Evolutionary conservation across 2,329 filamentous ascomycete genomes (phyloP), one percentile per base, ranked within the genome.

Genomic region (Ascochyta clinopodiicola): DNA sequence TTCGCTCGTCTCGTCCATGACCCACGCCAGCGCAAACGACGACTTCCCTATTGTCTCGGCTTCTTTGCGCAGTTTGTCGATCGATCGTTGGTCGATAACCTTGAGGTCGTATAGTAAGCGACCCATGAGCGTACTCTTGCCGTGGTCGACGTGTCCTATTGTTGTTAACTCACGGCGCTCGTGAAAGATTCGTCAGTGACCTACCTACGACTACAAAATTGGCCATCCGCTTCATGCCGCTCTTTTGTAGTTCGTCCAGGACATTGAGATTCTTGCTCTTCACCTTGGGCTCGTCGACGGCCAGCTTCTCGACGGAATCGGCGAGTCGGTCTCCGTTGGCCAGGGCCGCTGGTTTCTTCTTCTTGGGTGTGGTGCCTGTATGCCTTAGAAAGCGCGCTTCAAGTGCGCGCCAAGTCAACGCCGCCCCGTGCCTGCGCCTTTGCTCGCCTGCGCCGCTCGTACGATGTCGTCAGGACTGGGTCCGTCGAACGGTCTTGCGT

Each of bases 111-210:
- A 87, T 5, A 99, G 80, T 25, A 99, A 77, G n/a, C 95, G 87
- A 0, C 94, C 95, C 94, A 99, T 98, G 34, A 99, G 83, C 6
- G 95, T 99, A 73, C 92, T 97, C 77, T 99, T 99, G 47, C 95
- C 95, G 47, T 96, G 94, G 75, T 99, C 95, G 51, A 99, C 95
- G 73, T 99, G 95, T 13, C 95, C 92, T 92, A 8, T 13, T 54
- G 4, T 44, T 12, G 47, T 63, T 38, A 61, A 47, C 21, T 29
- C 22, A n/a, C n/a, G 24, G 19, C 22, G 13, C 4, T 38, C 39
- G n/a, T 6, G 19, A 15, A 34, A 34, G 12, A 13, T 3, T 2
- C 22, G 22, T 8, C 10, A 5, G 31, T 34, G 15, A 59, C 86
- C 66, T 80, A 93, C 91, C 92, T 65, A 96, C 92, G 31, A 97